Conservation (phyloP, 2,329 filamentous ascomycete genomes). For the Didymellaceae sp. region DNA sequence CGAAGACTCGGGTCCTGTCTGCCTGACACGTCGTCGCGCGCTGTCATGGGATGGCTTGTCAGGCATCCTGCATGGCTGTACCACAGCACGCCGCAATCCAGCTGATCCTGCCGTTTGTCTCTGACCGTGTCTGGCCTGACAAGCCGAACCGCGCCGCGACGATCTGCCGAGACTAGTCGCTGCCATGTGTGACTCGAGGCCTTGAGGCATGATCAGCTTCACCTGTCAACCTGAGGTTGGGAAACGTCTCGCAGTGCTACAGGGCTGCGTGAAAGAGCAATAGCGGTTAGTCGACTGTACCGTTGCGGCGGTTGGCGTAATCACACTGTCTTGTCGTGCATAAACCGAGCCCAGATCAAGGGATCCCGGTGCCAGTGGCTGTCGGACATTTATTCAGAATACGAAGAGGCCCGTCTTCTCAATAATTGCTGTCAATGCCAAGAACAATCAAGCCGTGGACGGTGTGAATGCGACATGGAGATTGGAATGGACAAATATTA, state of each 20-base stretch:
- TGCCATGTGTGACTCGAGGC: not conserved
- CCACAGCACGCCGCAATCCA: slow-evolving; percentile 9
- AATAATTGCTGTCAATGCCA: no score
- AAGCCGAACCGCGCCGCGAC: slow-evolving; percentile 3
- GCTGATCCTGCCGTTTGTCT: slow-evolving; percentile 9
- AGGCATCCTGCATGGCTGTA: slow-evolving; percentile 10
- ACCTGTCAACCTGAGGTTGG: not conserved
- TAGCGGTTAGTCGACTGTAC: not conserved
- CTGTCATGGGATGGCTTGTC: slow-evolving; percentile 1
- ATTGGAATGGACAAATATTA: slow-evolving; percentile 1
- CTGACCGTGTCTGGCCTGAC: slow-evolving; percentile 6
- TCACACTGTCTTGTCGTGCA: slow-evolving; percentile 9
- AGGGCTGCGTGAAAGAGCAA: slow-evolving; percentile 1
- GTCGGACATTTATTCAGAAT: not conserved
- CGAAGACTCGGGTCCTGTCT: slow-evolving; percentile 1
- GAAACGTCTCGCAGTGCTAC: not conserved
- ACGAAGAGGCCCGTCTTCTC: not conserved
- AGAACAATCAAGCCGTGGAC: not conserved
- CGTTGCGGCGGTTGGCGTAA: not conserved
- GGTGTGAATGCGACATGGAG: not conserved
- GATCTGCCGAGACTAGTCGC: slow-evolving; percentile 2
- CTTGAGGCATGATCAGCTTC: not conserved
- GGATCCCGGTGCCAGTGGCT: slow-evolving; percentile 8
- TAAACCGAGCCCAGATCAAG: not conserved
- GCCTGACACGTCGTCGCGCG: slow-evolving; percentile 9